These are phyloP conservation scores for Trichosporon sp. DNA, from an alignment of 1,284 basidiomycete genomes.

Conservation along the genomic window DNA sequence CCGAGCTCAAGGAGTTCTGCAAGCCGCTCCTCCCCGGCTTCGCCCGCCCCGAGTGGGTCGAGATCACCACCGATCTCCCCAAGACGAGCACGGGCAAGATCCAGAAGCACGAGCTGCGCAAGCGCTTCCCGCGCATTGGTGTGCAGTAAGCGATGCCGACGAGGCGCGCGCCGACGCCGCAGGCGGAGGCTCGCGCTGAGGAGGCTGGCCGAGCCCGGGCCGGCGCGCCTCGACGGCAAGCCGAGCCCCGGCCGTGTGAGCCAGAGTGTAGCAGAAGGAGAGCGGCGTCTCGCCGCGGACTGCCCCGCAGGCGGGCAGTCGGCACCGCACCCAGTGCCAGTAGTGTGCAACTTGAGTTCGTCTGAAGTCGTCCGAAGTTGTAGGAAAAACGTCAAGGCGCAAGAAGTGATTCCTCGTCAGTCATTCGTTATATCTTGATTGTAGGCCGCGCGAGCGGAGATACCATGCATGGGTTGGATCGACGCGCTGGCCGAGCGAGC, in stretches of 20 bases:
- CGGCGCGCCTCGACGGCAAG: no score
- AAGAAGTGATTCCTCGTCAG: not conserved
- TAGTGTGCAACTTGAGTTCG: not conserved
- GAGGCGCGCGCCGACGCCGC: not conserved
- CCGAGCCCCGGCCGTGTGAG: no score
- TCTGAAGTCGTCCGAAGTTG: not conserved
- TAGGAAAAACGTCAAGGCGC: not conserved
- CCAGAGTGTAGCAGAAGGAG: no score
- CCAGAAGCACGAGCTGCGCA: constrained; percentile 65
- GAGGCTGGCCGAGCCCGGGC: not conserved
- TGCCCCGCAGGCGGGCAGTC: no score
- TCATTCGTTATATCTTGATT: not conserved
- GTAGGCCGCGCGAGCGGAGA: not conserved
- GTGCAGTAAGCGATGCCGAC: not conserved
- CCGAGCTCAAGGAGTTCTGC: constrained; percentile 16
- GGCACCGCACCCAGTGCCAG: no score
- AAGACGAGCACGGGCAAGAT: constrained; percentile 86
- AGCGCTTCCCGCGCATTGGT: constrained; percentile 25
- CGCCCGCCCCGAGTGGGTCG: constrained; percentile 23
- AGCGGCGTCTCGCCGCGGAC: no score
- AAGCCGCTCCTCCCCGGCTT: constrained; percentile 20
- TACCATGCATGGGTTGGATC: not conserved
- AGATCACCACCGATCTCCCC: constrained; percentile 57
- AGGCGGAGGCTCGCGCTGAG: no score
- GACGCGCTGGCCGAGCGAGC: no score